phyloP scores from a whole-genome alignment of 495 filamentous ascomycete genomes.

The Aspergillus incahuasiensis region DNA sequence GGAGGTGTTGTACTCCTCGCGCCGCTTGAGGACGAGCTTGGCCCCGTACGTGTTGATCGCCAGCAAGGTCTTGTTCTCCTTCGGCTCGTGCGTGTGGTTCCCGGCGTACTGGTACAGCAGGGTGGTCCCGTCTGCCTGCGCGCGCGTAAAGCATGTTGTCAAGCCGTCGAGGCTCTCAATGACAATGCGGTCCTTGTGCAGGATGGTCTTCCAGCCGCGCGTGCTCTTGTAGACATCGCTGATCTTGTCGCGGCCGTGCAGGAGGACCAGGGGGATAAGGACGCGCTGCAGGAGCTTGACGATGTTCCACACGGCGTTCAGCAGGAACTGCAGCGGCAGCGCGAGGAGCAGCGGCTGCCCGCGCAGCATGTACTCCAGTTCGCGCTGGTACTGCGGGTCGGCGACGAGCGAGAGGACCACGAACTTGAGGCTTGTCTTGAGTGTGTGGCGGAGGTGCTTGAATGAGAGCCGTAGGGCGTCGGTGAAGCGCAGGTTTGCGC shows the following conservation, averaged over 20 bases:
- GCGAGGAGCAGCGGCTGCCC: slow-evolving; percentile 26
- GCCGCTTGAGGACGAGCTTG: slow-evolving; percentile 39
- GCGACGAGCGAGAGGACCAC: slow-evolving; percentile 50
- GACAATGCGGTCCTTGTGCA: slow-evolving; percentile 40
- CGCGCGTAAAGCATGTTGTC: slow-evolving; percentile 35
- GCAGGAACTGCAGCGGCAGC: slow-evolving; percentile 28
- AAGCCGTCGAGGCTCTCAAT: slow-evolving; percentile 39
- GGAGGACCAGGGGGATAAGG: slow-evolving; percentile 41
- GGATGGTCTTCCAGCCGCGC: slow-evolving; percentile 38
- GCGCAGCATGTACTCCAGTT: slow-evolving; percentile 44
- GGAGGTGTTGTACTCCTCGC: slow-evolving; percentile 41
- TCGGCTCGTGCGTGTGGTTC: slow-evolving; percentile 37
- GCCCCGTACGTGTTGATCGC: slow-evolving; percentile 44
- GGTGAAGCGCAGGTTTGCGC: neutral
- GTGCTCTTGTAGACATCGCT: slow-evolving; percentile 38
- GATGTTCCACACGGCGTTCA: slow-evolving; percentile 49
- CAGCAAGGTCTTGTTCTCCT: slow-evolving; percentile 31
- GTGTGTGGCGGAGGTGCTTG: neutral
- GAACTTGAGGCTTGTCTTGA: slow-evolving; percentile 41
- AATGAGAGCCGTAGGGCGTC: slow-evolving; percentile 8
- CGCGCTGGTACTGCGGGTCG: slow-evolving; percentile 54
- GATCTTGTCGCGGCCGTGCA: slow-evolving; percentile 42
- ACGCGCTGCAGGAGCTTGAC: slow-evolving; percentile 31
- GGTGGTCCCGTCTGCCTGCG: slow-evolving; percentile 29
- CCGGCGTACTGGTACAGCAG: slow-evolving; percentile 44